Conservation (phyloP, 2,329 filamentous ascomycete genomes). For the Epichloe festucae region DNA sequence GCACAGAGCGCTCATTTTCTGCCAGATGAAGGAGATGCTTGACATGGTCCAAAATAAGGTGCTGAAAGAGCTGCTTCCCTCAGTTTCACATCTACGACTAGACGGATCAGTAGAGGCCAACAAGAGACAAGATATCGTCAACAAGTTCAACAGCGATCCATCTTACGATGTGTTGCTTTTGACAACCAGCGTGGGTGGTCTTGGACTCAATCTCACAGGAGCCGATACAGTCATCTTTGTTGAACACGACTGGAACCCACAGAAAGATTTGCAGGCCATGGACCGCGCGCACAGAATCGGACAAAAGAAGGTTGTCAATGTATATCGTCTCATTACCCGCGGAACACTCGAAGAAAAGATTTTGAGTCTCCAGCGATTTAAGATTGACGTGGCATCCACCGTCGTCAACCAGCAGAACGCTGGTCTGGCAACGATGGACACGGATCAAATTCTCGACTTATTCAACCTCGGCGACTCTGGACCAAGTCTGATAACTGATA, state of each 20-base stretch:
- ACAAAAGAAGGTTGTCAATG: conserved; percentile 99
- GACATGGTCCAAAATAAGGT: conserved; percentile 97
- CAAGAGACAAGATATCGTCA: conserved; percentile 93
- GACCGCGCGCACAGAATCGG: conserved; percentile 95
- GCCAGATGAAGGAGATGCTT: conserved; percentile 99
- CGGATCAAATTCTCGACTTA: conserved; percentile 91
- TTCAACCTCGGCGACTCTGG: conserved; percentile 81
- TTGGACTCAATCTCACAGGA: conserved; percentile 89
- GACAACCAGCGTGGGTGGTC: conserved; percentile 87
- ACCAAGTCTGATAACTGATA: conserved; percentile 50
- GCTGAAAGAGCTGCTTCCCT: conserved; percentile 77
- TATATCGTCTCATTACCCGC: conserved; percentile 90
- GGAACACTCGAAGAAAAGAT: conserved; percentile 98
- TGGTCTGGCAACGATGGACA: conserved; percentile 89
- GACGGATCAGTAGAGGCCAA: conserved; percentile 88
- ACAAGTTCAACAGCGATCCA: conserved; percentile 95
- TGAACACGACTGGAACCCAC: conserved; percentile 98
- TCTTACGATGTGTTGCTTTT: conserved; percentile 89
- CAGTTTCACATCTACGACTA: conserved; percentile 84
- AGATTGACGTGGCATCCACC: conserved; percentile 95
- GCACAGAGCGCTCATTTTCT: conserved; percentile 92
- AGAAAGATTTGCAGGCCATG: conserved; percentile 98
- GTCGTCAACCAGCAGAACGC: conserved; percentile 99
- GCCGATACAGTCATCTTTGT: conserved; percentile 99
- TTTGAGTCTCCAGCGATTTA: conserved; percentile 93